Conservation (phyloP, 768 basidiomycete species). For the Gloeophyllum trabeum region DNA sequence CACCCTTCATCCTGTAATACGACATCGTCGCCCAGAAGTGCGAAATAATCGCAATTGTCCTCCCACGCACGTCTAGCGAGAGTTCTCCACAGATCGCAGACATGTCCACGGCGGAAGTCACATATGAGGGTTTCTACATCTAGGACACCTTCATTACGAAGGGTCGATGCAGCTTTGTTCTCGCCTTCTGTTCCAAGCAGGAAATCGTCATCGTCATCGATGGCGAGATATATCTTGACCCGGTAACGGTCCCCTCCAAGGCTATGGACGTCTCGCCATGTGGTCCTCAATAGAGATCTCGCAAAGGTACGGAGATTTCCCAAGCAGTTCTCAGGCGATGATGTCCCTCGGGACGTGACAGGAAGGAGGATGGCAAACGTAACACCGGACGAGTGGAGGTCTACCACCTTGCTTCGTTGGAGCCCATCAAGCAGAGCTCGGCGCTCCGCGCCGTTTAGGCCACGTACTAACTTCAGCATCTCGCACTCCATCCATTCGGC, state of each 20-base stretch:
- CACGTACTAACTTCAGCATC: slow-evolving; percentile 15
- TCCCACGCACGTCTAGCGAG: slow-evolving; percentile 35
- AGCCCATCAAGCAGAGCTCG: slow-evolving; percentile 12
- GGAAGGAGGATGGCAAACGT: slow-evolving; percentile 46
- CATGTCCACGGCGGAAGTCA: slow-evolving; percentile 29
- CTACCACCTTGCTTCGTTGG: slow-evolving; percentile 25
- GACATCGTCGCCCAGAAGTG: slow-evolving; percentile 47
- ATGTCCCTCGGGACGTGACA: slow-evolving; percentile 37
- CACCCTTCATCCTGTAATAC: slow-evolving; percentile 37
- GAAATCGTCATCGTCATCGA: slow-evolving; percentile 37
- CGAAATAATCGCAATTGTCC: slow-evolving; percentile 37
- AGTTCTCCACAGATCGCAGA: slow-evolving; percentile 44
- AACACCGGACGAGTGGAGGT: slow-evolving; percentile 21
- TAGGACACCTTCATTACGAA: slow-evolving; percentile 25
- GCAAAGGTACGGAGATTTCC: slow-evolving; percentile 30
- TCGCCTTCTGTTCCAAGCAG: slow-evolving; percentile 15
- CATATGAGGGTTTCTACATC: slow-evolving; percentile 26
- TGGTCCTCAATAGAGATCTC: slow-evolving; percentile 31
- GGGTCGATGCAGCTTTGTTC: slow-evolving; percentile 24
- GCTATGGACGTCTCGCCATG: slow-evolving; percentile 27
- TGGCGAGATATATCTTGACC: slow-evolving; percentile 36
- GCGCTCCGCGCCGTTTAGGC: slow-evolving; percentile 6
- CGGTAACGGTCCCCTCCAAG: slow-evolving; percentile 21
- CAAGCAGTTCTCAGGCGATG: slow-evolving; percentile 25
- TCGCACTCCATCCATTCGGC: slow-evolving; percentile 34